A percentile compares a stretch with the other conserved stretches of the same genome.
phyloP scores from a whole-genome alignment of 2,329 filamentous ascomycete species.

The Ophiognomonia clavigignenti-juglandacearum region DNA sequence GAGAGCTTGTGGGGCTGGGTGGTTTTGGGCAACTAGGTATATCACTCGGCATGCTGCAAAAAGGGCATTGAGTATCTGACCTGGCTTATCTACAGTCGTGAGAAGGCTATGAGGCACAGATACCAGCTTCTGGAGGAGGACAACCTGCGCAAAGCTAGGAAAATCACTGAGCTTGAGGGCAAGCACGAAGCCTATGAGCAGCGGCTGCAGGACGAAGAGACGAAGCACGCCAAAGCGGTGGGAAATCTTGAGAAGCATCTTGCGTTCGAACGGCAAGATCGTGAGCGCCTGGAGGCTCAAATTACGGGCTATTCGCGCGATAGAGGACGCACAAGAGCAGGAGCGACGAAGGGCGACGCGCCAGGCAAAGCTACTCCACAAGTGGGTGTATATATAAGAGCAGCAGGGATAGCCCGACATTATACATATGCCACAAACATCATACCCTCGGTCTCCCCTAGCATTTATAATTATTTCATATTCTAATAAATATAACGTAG shows the following conservation, averaged over 20 bases:
- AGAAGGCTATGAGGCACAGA: slow-evolving; percentile 21
- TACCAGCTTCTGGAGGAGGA: slow-evolving; percentile 24
- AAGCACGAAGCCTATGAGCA: slow-evolving; percentile 35
- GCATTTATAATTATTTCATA: no score
- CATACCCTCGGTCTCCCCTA: no score
- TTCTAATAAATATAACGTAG: no score
- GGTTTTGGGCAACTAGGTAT: slow-evolving; percentile 43
- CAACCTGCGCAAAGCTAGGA: slow-evolving; percentile 28
- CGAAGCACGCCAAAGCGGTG: slow-evolving; percentile 26
- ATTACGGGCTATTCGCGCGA: slow-evolving; percentile 24
- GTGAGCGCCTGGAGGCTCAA: slow-evolving; percentile 18
- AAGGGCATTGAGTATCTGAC: slow-evolving; percentile 30
- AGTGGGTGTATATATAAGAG: no score
- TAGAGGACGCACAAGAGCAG: slow-evolving; percentile 17
- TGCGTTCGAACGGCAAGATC: slow-evolving; percentile 29
- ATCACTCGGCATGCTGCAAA: slow-evolving; percentile 40
- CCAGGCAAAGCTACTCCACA: background rate
- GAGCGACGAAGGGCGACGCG: background rate
- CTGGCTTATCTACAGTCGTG: slow-evolving; percentile 31
- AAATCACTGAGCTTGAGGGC: slow-evolving; percentile 31
- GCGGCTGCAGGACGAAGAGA: slow-evolving; percentile 32
- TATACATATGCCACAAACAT: no score
- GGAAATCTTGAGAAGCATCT: slow-evolving; percentile 24
- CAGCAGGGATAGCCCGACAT: no score
- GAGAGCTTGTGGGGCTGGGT: slow-evolving; percentile 38